These are phyloP conservation scores for Aspergillus flavus DNA, from an alignment of 2,329 filamentous ascomycete species.

Conservation along the genomic window DNA sequence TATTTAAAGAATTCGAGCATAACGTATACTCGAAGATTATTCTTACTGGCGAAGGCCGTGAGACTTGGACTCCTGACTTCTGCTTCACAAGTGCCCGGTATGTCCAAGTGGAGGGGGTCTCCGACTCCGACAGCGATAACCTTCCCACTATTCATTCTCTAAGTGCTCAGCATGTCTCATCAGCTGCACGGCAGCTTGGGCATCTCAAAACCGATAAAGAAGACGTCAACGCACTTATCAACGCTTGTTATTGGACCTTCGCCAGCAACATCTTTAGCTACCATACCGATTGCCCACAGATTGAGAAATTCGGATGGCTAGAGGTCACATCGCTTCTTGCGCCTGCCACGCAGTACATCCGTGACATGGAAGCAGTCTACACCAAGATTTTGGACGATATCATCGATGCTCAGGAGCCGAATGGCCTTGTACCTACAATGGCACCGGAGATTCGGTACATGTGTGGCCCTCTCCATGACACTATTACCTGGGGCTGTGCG, in stretches of 20 bases:
- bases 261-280: slow-evolving; percentile 49
- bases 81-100: slow-evolving; percentile 29
- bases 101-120: slow-evolving; percentile 27
- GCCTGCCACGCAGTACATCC: slow-evolving; percentile 50
- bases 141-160: slow-evolving; percentile 22
- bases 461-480: slow-evolving; percentile 53
- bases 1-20: slow-evolving; percentile 29
- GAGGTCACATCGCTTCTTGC: slow-evolving; percentile 52
- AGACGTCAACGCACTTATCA: slow-evolving; percentile 28
- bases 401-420: slow-evolving; percentile 48
- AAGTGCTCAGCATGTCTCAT: slow-evolving; percentile 25
- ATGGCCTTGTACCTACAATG: slow-evolving; percentile 52
- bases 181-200: slow-evolving; percentile 23
- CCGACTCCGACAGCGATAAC: slow-evolving; percentile 9
- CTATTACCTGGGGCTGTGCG: slow-evolving; percentile 33
- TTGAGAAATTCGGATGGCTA: slow-evolving; percentile 54
- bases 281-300: slow-evolving; percentile 52
- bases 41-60: slow-evolving; percentile 21
- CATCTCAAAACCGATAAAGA: slow-evolving; percentile 26
- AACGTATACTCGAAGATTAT: slow-evolving; percentile 24
- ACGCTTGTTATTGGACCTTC: slow-evolving; percentile 51
- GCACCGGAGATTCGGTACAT: slow-evolving; percentile 52
- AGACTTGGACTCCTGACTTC: slow-evolving; percentile 28
- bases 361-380: slow-evolving; percentile 51
- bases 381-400: slow-evolving; percentile 53